phyloP scores from a whole-genome alignment of 371 early-diverging fungal genomes.

The Mucor mucedo region DNA sequence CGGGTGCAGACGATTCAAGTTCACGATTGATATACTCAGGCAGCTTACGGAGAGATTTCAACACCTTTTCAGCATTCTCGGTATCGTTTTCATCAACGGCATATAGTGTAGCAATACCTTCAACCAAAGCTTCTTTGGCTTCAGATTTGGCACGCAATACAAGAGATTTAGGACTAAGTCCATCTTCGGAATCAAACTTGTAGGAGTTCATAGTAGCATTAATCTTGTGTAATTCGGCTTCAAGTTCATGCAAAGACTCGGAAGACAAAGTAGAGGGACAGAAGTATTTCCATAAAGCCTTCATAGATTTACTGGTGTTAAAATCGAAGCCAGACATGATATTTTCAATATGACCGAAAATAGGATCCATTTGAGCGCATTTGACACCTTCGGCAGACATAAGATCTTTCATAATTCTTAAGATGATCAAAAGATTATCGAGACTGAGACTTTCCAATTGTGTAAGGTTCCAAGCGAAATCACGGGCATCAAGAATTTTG shows the following conservation, averaged over 20 bases:
- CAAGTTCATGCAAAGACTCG: conserved; percentile 50
- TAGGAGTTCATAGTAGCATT: conserved; percentile 40
- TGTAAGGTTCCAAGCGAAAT: conserved; percentile 63
- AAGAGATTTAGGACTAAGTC: conserved; percentile 29
- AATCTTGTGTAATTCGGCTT: conserved; percentile 47
- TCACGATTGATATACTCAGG: conserved; percentile 49
- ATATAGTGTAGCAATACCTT: conserved; percentile 77
- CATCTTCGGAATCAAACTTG: conserved; percentile 31
- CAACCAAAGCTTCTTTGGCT: conserved; percentile 68
- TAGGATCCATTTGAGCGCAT: conserved; percentile 13
- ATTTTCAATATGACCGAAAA: conserved; percentile 30
- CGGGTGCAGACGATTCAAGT: conserved; percentile 19
- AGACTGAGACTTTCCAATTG: conserved; percentile 55
- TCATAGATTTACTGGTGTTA: conserved; percentile 64
- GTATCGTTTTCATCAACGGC: conserved; percentile 66
- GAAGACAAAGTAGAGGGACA: conserved; percentile 63
- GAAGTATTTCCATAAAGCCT: conserved; percentile 65
- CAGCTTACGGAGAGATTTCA: conserved; percentile 59
- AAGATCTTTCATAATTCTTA: conserved; percentile 38
- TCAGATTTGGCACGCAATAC: conserved; percentile 47
- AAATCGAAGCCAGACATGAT: conserved; percentile 51
- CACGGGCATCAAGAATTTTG: conserved; percentile 61
- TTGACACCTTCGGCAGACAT: conserved; percentile 21
- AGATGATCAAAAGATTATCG: conserved; percentile 61
- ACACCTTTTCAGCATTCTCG: conserved; percentile 51